A percentile compares a stretch with the other conserved stretches of the same genome.
Conservation (phyloP, 371 early-diverging fungal genomes). For the Mucor velutinosus region DNA sequence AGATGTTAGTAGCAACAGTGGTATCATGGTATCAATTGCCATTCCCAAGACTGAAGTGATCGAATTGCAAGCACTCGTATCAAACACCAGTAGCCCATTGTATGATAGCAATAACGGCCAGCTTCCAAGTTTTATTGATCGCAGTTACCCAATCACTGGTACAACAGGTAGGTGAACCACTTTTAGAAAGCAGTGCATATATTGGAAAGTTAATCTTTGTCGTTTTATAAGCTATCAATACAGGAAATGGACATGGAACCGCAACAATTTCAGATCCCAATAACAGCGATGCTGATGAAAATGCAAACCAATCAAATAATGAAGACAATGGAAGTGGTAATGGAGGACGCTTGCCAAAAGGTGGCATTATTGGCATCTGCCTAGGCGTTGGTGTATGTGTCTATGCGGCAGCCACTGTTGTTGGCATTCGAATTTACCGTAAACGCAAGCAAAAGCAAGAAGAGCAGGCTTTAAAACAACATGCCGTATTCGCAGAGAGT, state of each 20-base stretch:
- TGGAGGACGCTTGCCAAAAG: slow-evolving; percentile 31
- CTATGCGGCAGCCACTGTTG: slow-evolving; percentile 44
- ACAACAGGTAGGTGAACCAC: background rate
- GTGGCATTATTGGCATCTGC: slow-evolving; percentile 43
- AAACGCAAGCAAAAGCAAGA: slow-evolving; percentile 25
- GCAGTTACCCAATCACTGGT: slow-evolving; percentile 17
- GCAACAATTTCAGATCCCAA: slow-evolving; percentile 5
- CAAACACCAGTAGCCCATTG: slow-evolving; percentile 18
- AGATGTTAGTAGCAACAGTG: background rate
- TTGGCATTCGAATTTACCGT: slow-evolving; percentile 37
- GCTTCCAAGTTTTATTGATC: slow-evolving; percentile 38
- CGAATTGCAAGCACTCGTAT: slow-evolving; percentile 22
- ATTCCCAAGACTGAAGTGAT: slow-evolving; percentile 25
- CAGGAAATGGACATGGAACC: background rate
- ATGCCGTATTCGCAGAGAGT: slow-evolving; percentile 34
- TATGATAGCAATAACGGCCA: slow-evolving; percentile 40
- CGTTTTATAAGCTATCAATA: background rate
- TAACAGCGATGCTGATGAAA: background rate
- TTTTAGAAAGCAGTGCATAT: background rate
- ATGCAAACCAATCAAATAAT: background rate
- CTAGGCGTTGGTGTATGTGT: slow-evolving; percentile 40
- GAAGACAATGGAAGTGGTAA: background rate
- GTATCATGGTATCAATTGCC: slow-evolving; percentile 42
- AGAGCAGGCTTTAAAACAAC: slow-evolving; percentile 30
- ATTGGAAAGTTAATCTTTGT: background rate